Base-by-base conservation (phyloP, 164 flowering plant genomes). In the Berberis thunbergii region DNA sequence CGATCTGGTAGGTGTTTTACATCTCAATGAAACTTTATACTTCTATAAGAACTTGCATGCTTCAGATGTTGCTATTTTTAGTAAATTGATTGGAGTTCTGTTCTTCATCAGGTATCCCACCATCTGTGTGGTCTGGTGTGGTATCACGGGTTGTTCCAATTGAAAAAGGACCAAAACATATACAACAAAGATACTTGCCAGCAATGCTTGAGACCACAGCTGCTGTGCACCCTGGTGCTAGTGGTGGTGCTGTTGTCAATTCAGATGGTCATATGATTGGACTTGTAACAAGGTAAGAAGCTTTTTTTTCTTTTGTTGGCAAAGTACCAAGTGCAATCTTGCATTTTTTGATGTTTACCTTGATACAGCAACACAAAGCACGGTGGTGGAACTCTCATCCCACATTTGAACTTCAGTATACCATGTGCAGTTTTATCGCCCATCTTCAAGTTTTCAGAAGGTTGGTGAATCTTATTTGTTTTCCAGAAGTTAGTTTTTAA, bases 121-220 rank as follows among this genome's bases (percentile, higher is more conserved):
- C 98, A 63, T 86, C 98, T 64, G 74, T 86, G 63, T 77, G 80
- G 67, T 71, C 78, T 64, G 98, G 98, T 60, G 87, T 86, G 50
- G 87, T 94, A 54, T 71, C 93, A 42, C 86, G 82, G 75, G 85
- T 94, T 40, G 89, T 94, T 45, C 60, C 77, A 59, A 13, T 45
- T 70, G 73, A 67, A 67, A 71, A 74, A 10, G 59, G 56, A 60
- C 54, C 43, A 8, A 61, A 65, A 46, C 67, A 70, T 50, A 66
- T 48, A 52, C 26, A 52, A n/a, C 41, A 41, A 46, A 76, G 71
- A 60, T 44, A 66, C 9, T 46, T 83, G 62, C 93, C 97, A 6
- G 91, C 76, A 45, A 87, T 94, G 97, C 80, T 94, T 70, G 95
- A 88, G 79, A 94, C 98, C 49, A 90, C 98, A 49, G 98, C 98